Base-by-base conservation (phyloP, 2,329 filamentous ascomycete genomes). In the Hypoxylon sp. region DNA sequence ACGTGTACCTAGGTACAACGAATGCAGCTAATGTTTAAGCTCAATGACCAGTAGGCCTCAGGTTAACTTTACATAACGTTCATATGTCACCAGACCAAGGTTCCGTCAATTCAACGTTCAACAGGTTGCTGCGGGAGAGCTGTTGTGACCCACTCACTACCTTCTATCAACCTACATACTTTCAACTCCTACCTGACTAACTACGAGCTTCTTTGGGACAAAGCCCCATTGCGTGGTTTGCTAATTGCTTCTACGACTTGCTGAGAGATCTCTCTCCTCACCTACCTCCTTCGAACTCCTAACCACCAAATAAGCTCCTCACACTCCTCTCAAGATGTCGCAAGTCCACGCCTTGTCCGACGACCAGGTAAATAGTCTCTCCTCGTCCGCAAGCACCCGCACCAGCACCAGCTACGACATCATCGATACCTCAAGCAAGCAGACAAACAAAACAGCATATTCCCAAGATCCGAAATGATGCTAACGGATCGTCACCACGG, bases 311-410 rank as follows among this genome's bases (percentile, higher is more conserved):
- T 58, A 64, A 36, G 56, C 50, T 45, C 62, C 38, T 21, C 38
- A 55, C 32, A 57, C 59, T 51, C 43, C 62, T 52, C 51, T 63
- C 86, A 91, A 82, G 81, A 97, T 97, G 94, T 96, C 94, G 83
- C 91, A 94, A 87, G 86, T 89, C 73, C 94, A 97, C 90, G 92
- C 93, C 81, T 91, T 98, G 84, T 97, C 94, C 84, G 94, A 98
- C 88, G 94, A 97, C 85, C 94, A 97, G 91, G 93, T 96, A 89
- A 78, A 80, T 75, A 70, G 23, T 68, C 17, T 13, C 64, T 46
- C 66, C 68, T 68, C 51, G 67, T 62, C 65, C 65, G 61, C 66
- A 67, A 28, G 28, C 6, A 30, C 28, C 23, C 69, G 4, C 19
- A 48, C 19, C 5, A 58, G 43, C 19, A 45, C 55, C n/a, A 25